Evolutionary conservation across 768 basidiomycete species (phyloP), one percentile per base, ranked within the genome.

Genomic region (Royoungia palumana): DNA sequence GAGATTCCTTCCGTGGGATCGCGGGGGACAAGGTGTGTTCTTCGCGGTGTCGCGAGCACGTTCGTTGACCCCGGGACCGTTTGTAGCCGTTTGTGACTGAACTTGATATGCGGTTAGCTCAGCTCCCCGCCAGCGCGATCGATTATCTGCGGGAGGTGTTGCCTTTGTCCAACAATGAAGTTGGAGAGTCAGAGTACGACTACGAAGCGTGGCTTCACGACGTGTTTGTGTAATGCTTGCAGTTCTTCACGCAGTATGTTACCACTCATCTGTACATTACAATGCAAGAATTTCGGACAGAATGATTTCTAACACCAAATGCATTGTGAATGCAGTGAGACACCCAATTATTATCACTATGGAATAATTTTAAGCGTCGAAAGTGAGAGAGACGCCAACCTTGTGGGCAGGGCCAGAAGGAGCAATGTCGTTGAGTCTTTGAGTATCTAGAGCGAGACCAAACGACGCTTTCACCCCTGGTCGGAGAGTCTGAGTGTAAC

Each of bases 371-470:
- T 76, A 85, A 58, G 80, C 78, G 65, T 90, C 87, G 60, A 91
- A 91, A 50, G 75, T 74, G 66, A 91, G 77, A 70, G 75, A 78
- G 60, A 86, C 80, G 62, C 88, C 88, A 58, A 89, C 80, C 80
- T 91, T 92, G 83, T 93, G 90, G 13, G 83, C 80, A 47, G 86
- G 80, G 41, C 84, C 87, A 45, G 68, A 50, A 44, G 79, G 78
- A 41, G 74, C 70, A 44, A 77, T 68, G 48, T 91, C 89, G 74
- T 89, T 93, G 59, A 97, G 75, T 58, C 88, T 83, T 74, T 91
- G 85, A 53, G 93, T 95, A 75, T 99, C 96, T 56, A 99, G 76
- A 58, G 93, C 92, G 63, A 97, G 82, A 74, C 95, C 94, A 70
- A 97, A 94, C 42, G 87, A 79, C 40, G 88, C 88, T 70, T 88